These are phyloP conservation scores for Tricholoma sp. DNA, from an alignment of 768 basidiomycete species.

Conservation along the genomic window DNA sequence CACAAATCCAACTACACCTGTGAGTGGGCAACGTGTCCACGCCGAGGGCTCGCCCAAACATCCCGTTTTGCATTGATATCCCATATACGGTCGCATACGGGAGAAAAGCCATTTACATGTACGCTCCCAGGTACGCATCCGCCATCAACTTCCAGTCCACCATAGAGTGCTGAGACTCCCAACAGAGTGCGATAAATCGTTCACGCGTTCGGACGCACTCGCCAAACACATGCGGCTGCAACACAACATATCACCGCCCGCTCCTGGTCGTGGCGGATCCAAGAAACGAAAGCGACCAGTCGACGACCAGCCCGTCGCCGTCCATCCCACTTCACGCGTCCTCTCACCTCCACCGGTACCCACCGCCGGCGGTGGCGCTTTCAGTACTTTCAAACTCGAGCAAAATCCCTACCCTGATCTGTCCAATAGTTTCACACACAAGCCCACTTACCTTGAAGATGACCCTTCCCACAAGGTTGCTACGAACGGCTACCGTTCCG, in stretches of 20 bases:
- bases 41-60: conserved; percentile 79
- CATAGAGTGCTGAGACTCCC: not conserved
- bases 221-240: conserved; percentile 90
- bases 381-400: conserved; percentile 65
- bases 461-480: not conserved
- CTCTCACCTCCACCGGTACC: conserved; percentile 18
- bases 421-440: conserved; percentile 22
- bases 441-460: conserved; percentile 16
- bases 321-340: conserved; percentile 18
- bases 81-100: conserved; percentile 89
- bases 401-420: conserved; percentile 37
- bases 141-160: not conserved
- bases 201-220: conserved; percentile 91
- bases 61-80: conserved; percentile 88
- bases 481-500: conserved; percentile 17
- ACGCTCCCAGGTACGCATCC: conserved; percentile 17
- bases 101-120: conserved; percentile 91
- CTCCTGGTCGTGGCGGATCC: conserved; percentile 64
- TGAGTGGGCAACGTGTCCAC: conserved; percentile 80
- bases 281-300: conserved; percentile 65
- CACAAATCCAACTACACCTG: conserved; percentile 86
- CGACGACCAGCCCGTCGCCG: conserved; percentile 28
- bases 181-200: conserved; percentile 89
- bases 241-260: conserved; percentile 72
- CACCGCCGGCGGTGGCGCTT: conserved; percentile 26